Evolutionary conservation across 2,329 filamentous ascomycete genomes (phyloP), one percentile per base, ranked within the genome.

Genomic region (Endocalyx cinctus): DNA sequence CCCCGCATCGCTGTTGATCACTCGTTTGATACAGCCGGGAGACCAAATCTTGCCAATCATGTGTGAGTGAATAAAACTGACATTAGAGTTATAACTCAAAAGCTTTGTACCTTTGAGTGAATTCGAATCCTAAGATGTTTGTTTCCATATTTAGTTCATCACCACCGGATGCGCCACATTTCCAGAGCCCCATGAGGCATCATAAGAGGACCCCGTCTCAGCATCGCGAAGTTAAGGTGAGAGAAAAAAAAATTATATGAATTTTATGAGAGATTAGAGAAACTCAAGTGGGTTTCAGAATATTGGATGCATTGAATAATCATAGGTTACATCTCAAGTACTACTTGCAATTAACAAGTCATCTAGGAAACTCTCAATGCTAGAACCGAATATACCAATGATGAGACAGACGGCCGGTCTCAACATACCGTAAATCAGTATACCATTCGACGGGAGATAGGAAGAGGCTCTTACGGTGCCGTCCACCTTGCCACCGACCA

Each of bases 351-450:
- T n/a, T n/a, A n/a, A n/a, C n/a, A n/a, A n/a, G n/a, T n/a, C n/a
- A n/a, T n/a, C n/a, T n/a, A 90, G 84, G 89, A 95, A 78, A 96
- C 90, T 4, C 77, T 95, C 51, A 83, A 96, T 69, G 90, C 90
- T 34, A 80, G 79, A 38, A 89, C 87, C 18, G 81, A 92, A 55
- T 94, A 94, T 60, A 82, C 77, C 41, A 92, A 82, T 51, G 89
- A 88, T 57, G 83, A 90, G 48, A 72, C 82, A 46, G 87, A 95
- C 53, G 88, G 88, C 31, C 80, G 40, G 18, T 48, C 84, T 3
- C 80, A 94, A 54, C 87, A 94, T 55, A 77, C 80, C 37, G 90
- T 97, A 65, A 97, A 97, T 59, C 90, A 97, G 63, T 98, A 97
- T 59, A 72, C 84, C 37, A 92, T 98, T 54, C 82, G 84, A 59